Evolutionary conservation across 768 basidiomycete genomes (phyloP).

Genomic region (Guyanaporus albipodus): DNA sequence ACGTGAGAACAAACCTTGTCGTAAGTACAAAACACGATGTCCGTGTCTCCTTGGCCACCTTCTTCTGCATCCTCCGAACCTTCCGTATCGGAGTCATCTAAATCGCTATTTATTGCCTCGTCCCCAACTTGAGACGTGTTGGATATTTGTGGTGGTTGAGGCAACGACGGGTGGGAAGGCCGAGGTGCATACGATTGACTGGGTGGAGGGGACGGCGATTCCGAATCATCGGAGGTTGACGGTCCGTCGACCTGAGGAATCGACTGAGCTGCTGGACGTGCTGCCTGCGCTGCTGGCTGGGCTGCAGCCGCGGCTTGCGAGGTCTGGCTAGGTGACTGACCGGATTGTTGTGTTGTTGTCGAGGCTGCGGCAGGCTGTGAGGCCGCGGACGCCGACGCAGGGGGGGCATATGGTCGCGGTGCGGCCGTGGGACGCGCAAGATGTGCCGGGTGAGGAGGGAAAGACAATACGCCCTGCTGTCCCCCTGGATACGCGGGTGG

Average conservation of each 20-base stretch:
- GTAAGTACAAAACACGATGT: conserved; percentile 97
- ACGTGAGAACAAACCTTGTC: conserved; percentile 69
- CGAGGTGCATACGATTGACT: conserved; percentile 60
- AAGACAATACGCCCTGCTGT: conserved; percentile 56
- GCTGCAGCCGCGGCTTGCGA: conserved; percentile 9
- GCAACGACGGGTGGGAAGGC: conserved; percentile 69
- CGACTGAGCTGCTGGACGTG: conserved; percentile 22
- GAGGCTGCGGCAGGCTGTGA: conserved; percentile 15
- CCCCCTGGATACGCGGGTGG: conserved; percentile 51
- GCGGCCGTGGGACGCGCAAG: conserved; percentile 18
- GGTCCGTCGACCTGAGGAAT: conserved; percentile 86
- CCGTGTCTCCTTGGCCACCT: conserved; percentile 67
- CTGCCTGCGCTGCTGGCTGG: conserved; percentile 14
- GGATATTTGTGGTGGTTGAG: conserved; percentile 49
- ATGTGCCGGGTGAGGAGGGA: conserved; percentile 37
- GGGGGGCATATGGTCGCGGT: conserved; percentile 24
- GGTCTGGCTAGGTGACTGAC: conserved; percentile 17
- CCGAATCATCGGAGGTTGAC: conserved; percentile 60
- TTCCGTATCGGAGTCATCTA: conserved; percentile 93
- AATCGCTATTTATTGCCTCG: conserved; percentile 93
- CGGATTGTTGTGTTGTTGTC: conserved; percentile 14
- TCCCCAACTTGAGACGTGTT: conserved; percentile 43
- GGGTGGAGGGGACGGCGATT: conserved; percentile 67
- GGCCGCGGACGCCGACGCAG: conserved; percentile 19
- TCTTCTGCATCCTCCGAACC: conserved; percentile 82